Base-by-base conservation (phyloP, 257 asterid species). In the Marsdenia floribunda region DNA sequence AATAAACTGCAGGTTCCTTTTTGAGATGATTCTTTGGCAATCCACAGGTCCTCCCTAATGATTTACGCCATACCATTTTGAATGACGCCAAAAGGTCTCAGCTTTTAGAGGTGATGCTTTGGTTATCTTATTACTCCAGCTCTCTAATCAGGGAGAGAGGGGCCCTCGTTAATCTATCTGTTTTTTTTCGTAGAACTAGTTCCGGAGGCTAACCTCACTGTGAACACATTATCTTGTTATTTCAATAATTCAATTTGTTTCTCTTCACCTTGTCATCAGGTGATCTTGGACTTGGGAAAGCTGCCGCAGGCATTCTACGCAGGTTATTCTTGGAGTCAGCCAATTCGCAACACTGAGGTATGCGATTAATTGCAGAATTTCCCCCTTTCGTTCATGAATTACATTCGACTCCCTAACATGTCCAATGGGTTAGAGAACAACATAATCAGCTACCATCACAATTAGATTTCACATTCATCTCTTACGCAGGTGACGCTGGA, bases 281-380 rank as follows among this genome's bases (percentile, higher is more conserved):
- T 91, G 77, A 85, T 85, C 40, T 37, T 91, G 90, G 96, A 90
- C 83, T 77, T 91, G 72, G 97, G 97, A 18, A 85, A 95, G 73
- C 81, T 80, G 33, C 97, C 97, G 18, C 93, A 88, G 60, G 96
- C 94, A 73, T 83, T 80, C 78, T 90, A 87, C 81, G 76, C 80
- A 47, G 91, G 86, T 73, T 84, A 81, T 84, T 73, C 82, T 75
- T 81, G 83, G 35, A 80, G 88, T 82, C 85, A 78, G 70, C 10
- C 78, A 68, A 79, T 91, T 72, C 85, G 94, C 78, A 77, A 85
- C 71, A 86, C 82, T 12, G 93, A 87, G 91, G 97, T 89, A 77
- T 77, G 57, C 53, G 18, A 21, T n/a, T 11, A 4, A 38, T 46
- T 26, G 40, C 35, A 52, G 26, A 19, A 61, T 7, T n/a, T 81